Percentiles rank a stretch among this genome's conserved stretches.
Evolutionary conservation across 371 early-diverging fungal genomes (phyloP).

Genomic region (Mucor saturninus): DNA sequence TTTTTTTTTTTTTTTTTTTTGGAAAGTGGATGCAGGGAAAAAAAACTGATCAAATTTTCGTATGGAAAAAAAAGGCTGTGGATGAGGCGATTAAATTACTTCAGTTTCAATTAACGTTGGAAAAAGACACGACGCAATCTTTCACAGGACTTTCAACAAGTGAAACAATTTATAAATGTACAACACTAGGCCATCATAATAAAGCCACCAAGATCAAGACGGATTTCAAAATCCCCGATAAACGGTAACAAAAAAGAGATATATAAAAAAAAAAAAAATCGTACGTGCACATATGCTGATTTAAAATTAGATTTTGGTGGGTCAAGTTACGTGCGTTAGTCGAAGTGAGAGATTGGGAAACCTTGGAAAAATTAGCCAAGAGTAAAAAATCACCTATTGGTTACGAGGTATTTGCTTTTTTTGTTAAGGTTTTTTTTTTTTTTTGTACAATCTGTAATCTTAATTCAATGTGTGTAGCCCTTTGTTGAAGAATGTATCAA

Average conservation of each 20-base stretch:
- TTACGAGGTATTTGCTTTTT: constrained; percentile 54
- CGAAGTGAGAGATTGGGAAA: constrained; percentile 84
- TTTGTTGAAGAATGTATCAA: constrained; percentile 86
- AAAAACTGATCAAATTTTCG: too few species aligned
- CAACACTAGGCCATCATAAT: constrained; percentile 71
- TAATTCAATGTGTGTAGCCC: constrained; percentile 45
- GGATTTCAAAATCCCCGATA: constrained; percentile 91
- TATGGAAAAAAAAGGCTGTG: constrained; percentile 53
- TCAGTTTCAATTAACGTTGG: constrained; percentile 74
- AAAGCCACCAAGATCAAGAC: constrained; percentile 78
- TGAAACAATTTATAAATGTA: constrained; percentile 85
- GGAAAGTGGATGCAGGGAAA: neutral
- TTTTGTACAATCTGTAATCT: too few species aligned
- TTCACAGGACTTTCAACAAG: constrained; percentile 80
- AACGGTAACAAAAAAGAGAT: constrained; percentile 49
- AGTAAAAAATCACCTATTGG: constrained; percentile 86
- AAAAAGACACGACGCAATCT: constrained; percentile 68
- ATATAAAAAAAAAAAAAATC: neutral
- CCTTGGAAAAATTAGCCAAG: constrained; percentile 80
- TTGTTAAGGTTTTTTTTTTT: too few species aligned
- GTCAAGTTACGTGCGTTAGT: constrained; percentile 87
- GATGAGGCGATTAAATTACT: constrained; percentile 80
- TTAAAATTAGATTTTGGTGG: constrained; percentile 73
- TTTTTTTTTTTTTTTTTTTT: neutral
- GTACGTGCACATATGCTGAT: neutral